A percentile compares a stretch with the other conserved stretches of the same genome.
phyloP scores from a whole-genome alignment of 305 asterid genomes.

The Rubia balearica region DNA sequence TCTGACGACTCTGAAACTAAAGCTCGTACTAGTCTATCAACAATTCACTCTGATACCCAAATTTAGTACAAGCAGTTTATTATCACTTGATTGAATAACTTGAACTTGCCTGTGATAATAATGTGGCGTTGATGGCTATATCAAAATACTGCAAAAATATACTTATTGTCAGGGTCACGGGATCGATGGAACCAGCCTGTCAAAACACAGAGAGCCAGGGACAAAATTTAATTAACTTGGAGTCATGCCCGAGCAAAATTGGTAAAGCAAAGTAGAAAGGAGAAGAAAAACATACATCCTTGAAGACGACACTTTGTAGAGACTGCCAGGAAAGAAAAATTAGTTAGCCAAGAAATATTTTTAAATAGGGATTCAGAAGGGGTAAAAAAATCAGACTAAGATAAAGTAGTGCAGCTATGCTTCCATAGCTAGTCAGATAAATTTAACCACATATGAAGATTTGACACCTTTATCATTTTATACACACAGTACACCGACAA shows the following conservation, averaged over 20 bases:
- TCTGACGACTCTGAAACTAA: background rate
- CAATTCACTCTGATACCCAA: background rate
- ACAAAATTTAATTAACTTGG: conserved; percentile 7
- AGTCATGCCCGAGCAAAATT: conserved; percentile 6
- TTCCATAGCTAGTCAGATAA: background rate
- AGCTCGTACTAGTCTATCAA: background rate
- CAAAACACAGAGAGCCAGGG: conserved; percentile 16
- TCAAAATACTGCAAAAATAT: conserved; percentile 88
- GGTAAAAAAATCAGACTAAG: conserved; percentile 1
- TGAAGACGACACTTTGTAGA: conserved; percentile 92
- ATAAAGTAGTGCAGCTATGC: background rate
- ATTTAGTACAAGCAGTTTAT: background rate
- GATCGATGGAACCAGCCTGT: conserved; percentile 95
- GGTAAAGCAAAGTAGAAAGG: conserved; percentile 5
- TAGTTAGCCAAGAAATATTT: conserved; percentile 22
- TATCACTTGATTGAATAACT: conserved; percentile 10
- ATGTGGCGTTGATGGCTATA: conserved; percentile 75
- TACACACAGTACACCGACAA: conserved; percentile 90
- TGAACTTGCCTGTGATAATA: conserved; percentile 69
- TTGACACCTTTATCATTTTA: conserved; percentile 82
- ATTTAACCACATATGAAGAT: background rate
- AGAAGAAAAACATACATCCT: conserved; percentile 53
- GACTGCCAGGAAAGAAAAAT: conserved; percentile 54
- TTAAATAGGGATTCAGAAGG: conserved; percentile 11
- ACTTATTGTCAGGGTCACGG: conserved; percentile 87